Base-by-base conservation (phyloP, 306 rosid genomes). In the Trifolium subterraneum region DNA sequence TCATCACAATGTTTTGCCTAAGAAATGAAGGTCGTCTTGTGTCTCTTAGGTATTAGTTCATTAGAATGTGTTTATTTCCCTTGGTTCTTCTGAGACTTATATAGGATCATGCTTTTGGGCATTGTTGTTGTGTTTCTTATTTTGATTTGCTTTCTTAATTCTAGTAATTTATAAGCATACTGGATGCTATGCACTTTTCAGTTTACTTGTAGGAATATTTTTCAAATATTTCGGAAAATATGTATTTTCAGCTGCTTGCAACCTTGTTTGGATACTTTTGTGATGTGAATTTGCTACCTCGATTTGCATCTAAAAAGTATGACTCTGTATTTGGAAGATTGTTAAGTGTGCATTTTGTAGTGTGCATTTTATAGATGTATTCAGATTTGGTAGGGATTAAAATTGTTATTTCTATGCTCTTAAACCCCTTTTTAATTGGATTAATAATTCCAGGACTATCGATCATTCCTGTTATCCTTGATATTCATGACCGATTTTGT, bases 241-340 rank as follows among this genome's bases (percentile, higher is more conserved):
- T 36, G 10, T 7, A 35, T 33, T 55, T 78, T 36, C 78, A 18
- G 75, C 45, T 73, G 60, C 59, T 78, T 64, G 74, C 58, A 62
- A 50, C 19, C 60, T 47, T 77, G 42, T 63, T 73, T 78, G 36
- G 39, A 22, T 47, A 54, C 23, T 75, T 9, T 10, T 62, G 33
- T 68, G 72, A 15, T 48, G 36, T 71, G 72, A 18, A 15, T 39
- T 44, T 64, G 55, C 58, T 27, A 8, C 59, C 51, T 76, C 31
- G 39, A 71, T 58, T 67, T 16, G 68, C 75, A 76, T 81, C 54
- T 76, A 59, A 45, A 25, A 45, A 66, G 68, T 77, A 42, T 51
- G 56, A 19, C 45, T 72, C 29, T 20, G 3, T 45, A 25, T 64
- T 55, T 47, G 65, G 20, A 64, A 70, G 59, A 35, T 45, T 52